Base-by-base conservation (phyloP, 306 rosid species). In the Phaseolus lunatus region DNA sequence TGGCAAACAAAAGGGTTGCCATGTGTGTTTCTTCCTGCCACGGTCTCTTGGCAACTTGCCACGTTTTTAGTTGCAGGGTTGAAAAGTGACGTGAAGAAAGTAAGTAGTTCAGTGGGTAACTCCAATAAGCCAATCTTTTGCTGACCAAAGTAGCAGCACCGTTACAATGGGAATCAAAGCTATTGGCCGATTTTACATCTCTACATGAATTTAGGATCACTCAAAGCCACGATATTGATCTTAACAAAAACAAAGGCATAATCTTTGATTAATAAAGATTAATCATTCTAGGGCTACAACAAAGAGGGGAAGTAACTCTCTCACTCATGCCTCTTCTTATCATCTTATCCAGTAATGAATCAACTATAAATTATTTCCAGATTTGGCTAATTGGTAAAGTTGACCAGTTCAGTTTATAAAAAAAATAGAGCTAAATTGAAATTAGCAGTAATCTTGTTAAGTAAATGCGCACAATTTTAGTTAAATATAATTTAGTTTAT, bases 1-100 rank as follows among this genome's bases (percentile, higher is more conserved):
- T 80, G 84, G 81, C 81, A 44, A 4, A 24, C 27, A 47, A 53
- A 4, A 8, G 9, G 20, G 19, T 5, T 54, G 76, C 63, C 81
- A 73, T 53, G 58, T 80, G 74, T 16, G 3, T 1, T 43, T 1
- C 11, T 24, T 3, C 50, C 26, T 69, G 82, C 59, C 82, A 68
- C 82, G 54, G 73, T 24, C 23, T 3, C 15, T 19, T 5, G 0
- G 18, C 6, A 3, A 9, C 8, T 61, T 67, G 77, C 73, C 83
- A 83, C 80, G 83, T 78, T 10, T 33, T 29, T 5, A 14, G 66
- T 58, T 24, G 3, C 9, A 26, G 12, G 16, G 11, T 29, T 26
- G 66, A 27, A 9, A 14, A 61, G 23, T 29, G 33, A 27, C 41
- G 41, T 27, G 67, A 59, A 27, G 2, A 61, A 61, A 61, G 9